A percentile compares a stretch with the other conserved stretches of the same genome.
Conservation (phyloP, 192 early-diverging fungal species). For the Rhizoclosmatium sp. region DNA sequence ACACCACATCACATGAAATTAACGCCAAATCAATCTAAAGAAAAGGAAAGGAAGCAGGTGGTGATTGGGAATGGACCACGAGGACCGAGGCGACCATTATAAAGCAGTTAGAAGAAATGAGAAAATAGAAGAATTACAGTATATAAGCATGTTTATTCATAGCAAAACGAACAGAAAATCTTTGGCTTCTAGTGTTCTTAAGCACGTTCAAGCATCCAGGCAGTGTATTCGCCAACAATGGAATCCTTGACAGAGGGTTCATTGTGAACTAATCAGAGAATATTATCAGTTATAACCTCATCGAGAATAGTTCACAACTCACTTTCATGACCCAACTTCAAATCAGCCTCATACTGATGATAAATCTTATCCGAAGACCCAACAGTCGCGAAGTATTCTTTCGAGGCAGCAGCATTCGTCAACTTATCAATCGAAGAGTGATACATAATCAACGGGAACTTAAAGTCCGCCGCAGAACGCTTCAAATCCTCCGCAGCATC, state of each 20-base stretch:
- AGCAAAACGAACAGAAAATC: too few relatives aligned
- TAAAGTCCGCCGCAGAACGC: constrained; percentile 9
- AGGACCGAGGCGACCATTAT: not conserved
- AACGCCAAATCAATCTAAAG: too few relatives aligned
- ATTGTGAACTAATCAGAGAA: constrained; percentile 36
- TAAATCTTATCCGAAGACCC: constrained; percentile 28
- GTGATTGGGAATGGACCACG: constrained; percentile 20
- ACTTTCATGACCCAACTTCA: constrained; percentile 36
- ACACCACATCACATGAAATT: not conserved
- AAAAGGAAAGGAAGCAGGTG: constrained; percentile 7
- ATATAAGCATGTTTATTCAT: not conserved
- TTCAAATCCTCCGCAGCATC: not conserved
- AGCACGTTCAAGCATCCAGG: constrained; percentile 25
- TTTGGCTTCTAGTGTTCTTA: too few relatives aligned
- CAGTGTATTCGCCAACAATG: constrained; percentile 35
- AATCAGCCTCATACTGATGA: not conserved
- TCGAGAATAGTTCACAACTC: not conserved
- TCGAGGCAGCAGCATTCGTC: constrained; percentile 4
- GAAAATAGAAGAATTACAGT: not conserved
- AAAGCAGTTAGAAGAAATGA: too few relatives aligned
- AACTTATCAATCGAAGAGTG: constrained; percentile 22
- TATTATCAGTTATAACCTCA: not conserved
- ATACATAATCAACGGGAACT: constrained; percentile 33
- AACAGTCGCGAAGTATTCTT: constrained; percentile 2
- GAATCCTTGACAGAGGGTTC: constrained; percentile 29